These are phyloP conservation scores for Ampelomyces quisqualis DNA, from an alignment of 2,329 filamentous ascomycete genomes.

Conservation along the genomic window DNA sequence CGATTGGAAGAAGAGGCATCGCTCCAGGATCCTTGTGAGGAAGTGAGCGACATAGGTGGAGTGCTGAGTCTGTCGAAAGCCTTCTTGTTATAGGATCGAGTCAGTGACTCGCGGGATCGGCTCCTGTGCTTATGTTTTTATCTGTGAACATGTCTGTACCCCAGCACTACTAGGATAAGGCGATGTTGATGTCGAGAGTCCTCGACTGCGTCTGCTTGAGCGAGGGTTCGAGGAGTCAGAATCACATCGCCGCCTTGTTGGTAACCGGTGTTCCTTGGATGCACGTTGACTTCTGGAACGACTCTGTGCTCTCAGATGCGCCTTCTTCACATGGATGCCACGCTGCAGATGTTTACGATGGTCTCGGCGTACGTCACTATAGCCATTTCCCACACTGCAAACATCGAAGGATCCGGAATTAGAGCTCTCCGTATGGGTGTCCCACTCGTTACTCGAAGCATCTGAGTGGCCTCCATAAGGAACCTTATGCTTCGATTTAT, in stretches of 20 bases:
- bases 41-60: conserved; percentile 1
- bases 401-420: conserved; percentile 15
- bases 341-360: conserved; percentile 18
- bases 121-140: neutral
- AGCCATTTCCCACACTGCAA: conserved; percentile 24
- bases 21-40: conserved; percentile 2
- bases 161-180: conserved; percentile 1
- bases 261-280: conserved; percentile 1
- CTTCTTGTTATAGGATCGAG: neutral
- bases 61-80: neutral
- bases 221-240: conserved; percentile 1
- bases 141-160: neutral
- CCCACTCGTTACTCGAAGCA: conserved; percentile 18
- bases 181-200: neutral
- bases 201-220: neutral
- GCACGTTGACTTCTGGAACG: conserved; percentile 11
- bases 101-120: neutral
- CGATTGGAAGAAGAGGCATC: neutral
- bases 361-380: conserved; percentile 13
- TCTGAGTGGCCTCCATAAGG: conserved; percentile 9
- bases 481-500: conserved; percentile 18
- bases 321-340: conserved; percentile 12
- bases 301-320: conserved; percentile 12
- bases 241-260: neutral
- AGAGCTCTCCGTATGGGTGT: conserved; percentile 19